These are phyloP conservation scores for Rhytidhysteron rufulum DNA, from an alignment of 2,329 filamentous ascomycete species.

Conservation along the genomic window DNA sequence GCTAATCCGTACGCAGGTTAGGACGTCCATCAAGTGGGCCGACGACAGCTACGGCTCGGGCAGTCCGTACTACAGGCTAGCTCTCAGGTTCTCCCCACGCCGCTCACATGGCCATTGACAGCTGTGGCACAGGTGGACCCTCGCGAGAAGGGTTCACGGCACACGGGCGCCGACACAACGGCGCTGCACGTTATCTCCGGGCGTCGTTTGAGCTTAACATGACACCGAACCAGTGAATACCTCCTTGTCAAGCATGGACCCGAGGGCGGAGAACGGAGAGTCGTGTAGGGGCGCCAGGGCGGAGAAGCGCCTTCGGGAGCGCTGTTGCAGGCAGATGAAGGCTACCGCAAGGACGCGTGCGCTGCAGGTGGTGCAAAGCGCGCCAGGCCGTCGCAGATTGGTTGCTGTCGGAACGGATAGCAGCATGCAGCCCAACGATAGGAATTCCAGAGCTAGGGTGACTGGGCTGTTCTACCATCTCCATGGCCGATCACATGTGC, in stretches of 20 bases:
- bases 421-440: conserved; percentile 10
- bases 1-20: background rate
- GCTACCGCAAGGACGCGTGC: conserved; percentile 1
- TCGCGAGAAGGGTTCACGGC: conserved; percentile 18
- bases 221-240: background rate
- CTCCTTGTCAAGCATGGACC: background rate
- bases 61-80: conserved; percentile 13
- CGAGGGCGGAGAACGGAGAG: conserved; percentile 1
- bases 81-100: conserved; percentile 22
- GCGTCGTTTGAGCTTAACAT: conserved; percentile 2
- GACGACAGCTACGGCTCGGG: background rate
- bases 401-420: conserved; percentile 11
- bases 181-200: conserved; percentile 10
- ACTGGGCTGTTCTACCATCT: background rate
- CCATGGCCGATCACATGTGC: conserved; percentile 16
- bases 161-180: conserved; percentile 14
- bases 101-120: conserved; percentile 31
- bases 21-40: background rate
- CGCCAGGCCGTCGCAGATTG: conserved; percentile 2
- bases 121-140: conserved; percentile 24
- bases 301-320: background rate
- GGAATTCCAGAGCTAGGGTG: background rate
- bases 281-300: background rate
- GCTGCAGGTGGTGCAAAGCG: background rate
- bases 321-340: background rate